phyloP scores from a whole-genome alignment of 192 early-diverging fungal genomes.

The Entomortierella lignicola region DNA sequence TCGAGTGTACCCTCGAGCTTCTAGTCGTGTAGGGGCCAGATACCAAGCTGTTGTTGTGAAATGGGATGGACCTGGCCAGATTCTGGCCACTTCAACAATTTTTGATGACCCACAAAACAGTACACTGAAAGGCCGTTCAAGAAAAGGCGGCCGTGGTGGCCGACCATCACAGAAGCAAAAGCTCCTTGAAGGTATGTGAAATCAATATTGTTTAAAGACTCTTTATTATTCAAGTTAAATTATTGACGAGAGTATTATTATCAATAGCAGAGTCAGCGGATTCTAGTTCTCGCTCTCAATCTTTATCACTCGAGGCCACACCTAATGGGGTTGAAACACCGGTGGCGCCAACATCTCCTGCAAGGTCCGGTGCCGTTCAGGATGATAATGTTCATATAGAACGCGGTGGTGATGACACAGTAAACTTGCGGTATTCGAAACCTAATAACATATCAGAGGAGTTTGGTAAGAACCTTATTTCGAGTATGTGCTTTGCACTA shows the following conservation, averaged over 20 bases:
- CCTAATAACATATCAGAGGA: constrained; percentile 53
- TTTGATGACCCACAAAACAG: constrained; percentile 51
- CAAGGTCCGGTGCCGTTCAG: constrained; percentile 12
- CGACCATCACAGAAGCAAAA: constrained; percentile 30
- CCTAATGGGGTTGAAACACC: constrained; percentile 21
- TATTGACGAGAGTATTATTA: background rate
- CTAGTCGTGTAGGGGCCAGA: constrained; percentile 81
- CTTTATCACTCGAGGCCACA: constrained; percentile 20
- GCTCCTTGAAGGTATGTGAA: constrained; percentile 22
- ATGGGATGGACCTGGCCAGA: constrained; percentile 54
- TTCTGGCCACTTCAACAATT: constrained; percentile 39
- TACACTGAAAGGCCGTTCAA: constrained; percentile 42
- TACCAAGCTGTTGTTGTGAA: constrained; percentile 85
- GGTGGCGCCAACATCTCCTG: constrained; percentile 23
- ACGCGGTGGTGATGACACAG: constrained; percentile 60
- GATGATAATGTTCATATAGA: constrained; percentile 28
- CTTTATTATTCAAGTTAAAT: background rate
- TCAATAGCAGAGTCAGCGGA: constrained; percentile 16
- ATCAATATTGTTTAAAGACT: background rate
- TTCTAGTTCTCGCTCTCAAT: constrained; percentile 23
- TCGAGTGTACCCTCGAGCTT: constrained; percentile 81
- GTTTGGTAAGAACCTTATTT: constrained; percentile 31
- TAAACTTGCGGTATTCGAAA: constrained; percentile 46
- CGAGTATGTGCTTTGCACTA: background rate
- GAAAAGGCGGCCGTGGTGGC: constrained; percentile 55